Base-by-base conservation (phyloP, 1,284 basidiomycete genomes). In the Amylostereum chailletii region DNA sequence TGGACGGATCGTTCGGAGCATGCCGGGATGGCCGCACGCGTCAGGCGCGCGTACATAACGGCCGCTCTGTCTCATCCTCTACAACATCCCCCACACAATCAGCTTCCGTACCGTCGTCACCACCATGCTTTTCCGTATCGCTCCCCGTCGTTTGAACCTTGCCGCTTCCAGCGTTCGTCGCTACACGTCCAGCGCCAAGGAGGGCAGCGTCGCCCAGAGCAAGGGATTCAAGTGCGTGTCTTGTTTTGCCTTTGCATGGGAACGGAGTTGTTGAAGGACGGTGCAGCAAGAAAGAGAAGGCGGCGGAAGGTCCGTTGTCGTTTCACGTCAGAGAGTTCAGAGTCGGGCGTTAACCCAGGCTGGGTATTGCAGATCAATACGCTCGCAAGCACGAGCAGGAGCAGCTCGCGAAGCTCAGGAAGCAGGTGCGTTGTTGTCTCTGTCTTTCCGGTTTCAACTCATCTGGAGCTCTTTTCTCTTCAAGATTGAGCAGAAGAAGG, bases 261-360 rank as follows among this genome's bases (percentile, higher is more conserved):
- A 31, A 3, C 44, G 19, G 34, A 34, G 52, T 53, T 48, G 54
- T 31, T 41, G 30, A 34, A 38, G 42, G 11, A 30, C n/a, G 51
- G 38, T 59, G 45, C 61, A 88, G 85, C 58, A 79, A 80, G 66
- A 86, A 79, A 65, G 86, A 87, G 63, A 81, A 74, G 63, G 86
- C 83, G 11, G 76, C 85, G 52, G 85, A 87, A 70, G 77, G 84
- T 81, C 55, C 48, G 60, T 55, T 46, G 2, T 38, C 31, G 26
- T 32, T 7, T 3, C 30, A 33, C 5, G 42, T 8, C 36, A n/a
- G 32, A 32, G 34, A 2, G 8, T 27, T 32, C 5, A 34, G 27
- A 30, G 9, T 10, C 10, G 29, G 27, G 8, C 32, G 34, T 4
- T 37, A 33, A 6, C 34, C 56, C 11, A 51, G 32, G 40, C 34